Base-by-base conservation (phyloP, 2,329 filamentous ascomycete species). In the Stachybotrys chartarum region DNA sequence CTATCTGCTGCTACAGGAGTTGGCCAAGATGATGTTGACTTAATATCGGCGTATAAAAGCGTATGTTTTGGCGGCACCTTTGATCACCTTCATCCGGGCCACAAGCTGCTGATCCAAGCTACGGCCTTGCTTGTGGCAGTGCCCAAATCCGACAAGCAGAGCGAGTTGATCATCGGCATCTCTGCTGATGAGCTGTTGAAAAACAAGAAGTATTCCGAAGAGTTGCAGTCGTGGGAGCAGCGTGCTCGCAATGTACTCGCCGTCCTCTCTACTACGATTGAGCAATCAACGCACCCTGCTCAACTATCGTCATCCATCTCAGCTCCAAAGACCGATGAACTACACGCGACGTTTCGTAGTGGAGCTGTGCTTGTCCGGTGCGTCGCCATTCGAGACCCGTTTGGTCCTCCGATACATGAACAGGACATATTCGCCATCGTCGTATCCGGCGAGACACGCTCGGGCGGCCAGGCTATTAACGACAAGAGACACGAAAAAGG, bases 31-130 rank as follows among this genome's bases (percentile, higher is more conserved):
- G 6, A 47, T n/a, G 50, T 57, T 1, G 53, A 58, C 3, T 54
- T 54, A 14, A 54, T 55, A 6, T 53, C 54, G 3, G 61, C 63
- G 0, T 71, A 71, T 57, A 56, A 58, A 4, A 66, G 60, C 3
- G 87, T 95, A 52, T 90, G 87, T 53, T 83, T 97, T 12, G 94
- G 93, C 32, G 94, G 94, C 10, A 99, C 94, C 0, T 99, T 97
- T 72, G 94, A 99, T 70, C 91, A 97, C 71, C 81, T 99, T 24
- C 94, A 99, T 68, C 86, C 90, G 5, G 94, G 94, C 6, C 94
- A 99, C 75, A 99, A 97, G 73, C 79, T 97, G n/a, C 81, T 99
- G 18, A 82, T 99, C 18, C 91, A 92, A n/a, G 92, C 92, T 58
- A 90, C 48, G 10, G 48, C 48, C 6, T 18, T 50, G 18, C 48